phyloP scores from a whole-genome alignment of 345 rosid species.

The Moricandia moricandioides region DNA sequence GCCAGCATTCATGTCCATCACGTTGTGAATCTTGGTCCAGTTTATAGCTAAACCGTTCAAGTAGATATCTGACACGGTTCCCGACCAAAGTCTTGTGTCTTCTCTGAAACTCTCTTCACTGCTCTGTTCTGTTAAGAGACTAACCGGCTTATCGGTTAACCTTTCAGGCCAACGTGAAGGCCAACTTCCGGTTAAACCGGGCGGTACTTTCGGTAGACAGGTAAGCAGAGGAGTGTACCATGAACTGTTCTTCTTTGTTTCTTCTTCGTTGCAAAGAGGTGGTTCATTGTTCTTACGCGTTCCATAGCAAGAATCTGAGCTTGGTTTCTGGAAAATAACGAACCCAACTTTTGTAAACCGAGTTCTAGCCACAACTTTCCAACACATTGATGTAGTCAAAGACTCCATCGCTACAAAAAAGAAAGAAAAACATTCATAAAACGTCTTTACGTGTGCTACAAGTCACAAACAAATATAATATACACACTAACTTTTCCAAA shows the following conservation, averaged over 20 bases:
- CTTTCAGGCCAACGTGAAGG: slow-evolving; percentile 77
- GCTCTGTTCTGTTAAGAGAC: slow-evolving; percentile 36
- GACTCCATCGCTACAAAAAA: slow-evolving; percentile 62
- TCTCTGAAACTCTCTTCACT: slow-evolving; percentile 38
- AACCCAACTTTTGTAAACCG: slow-evolving; percentile 64
- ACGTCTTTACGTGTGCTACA: not conserved
- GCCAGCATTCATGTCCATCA: slow-evolving; percentile 96
- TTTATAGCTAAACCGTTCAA: slow-evolving; percentile 53
- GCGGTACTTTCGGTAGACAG: slow-evolving; percentile 65
- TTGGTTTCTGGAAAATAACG: slow-evolving; percentile 81
- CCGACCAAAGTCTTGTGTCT: slow-evolving; percentile 72
- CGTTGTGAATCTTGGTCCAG: slow-evolving; percentile 69
- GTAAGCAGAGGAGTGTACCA: slow-evolving; percentile 69
- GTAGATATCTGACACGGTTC: slow-evolving; percentile 62
- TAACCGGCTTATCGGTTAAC: slow-evolving; percentile 54
- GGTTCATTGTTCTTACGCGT: slow-evolving; percentile 48
- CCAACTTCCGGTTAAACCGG: slow-evolving; percentile 43
- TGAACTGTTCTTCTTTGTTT: slow-evolving; percentile 40
- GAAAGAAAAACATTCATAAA: slow-evolving; percentile 1
- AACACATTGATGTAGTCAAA: slow-evolving; percentile 76
- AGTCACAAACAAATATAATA: not conserved
- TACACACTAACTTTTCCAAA: slow-evolving; percentile 66
- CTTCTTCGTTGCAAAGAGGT: slow-evolving; percentile 56
- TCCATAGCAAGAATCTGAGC: slow-evolving; percentile 64
- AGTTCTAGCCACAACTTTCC: slow-evolving; percentile 70